Percentiles rank a stretch among this genome's conserved stretches.
Conservation (phyloP, 2,329 filamentous ascomycete genomes). For the Fusarium torreyae region DNA sequence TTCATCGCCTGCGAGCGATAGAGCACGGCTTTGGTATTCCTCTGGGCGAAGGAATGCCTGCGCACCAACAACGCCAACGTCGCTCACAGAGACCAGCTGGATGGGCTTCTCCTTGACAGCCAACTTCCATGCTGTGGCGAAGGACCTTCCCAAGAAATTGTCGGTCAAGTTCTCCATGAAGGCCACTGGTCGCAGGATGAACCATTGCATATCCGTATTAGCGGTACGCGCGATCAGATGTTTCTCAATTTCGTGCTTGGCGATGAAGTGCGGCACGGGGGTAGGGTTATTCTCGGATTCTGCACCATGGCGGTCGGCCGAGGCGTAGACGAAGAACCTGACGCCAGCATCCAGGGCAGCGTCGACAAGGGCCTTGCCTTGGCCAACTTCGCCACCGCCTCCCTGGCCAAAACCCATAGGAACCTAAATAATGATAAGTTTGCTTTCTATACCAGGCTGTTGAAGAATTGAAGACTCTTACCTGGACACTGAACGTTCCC, state of each 20-base stretch:
- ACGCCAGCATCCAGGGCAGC: constrained; percentile 68
- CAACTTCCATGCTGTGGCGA: constrained; percentile 53
- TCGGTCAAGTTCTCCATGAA: constrained; percentile 59
- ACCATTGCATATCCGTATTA: constrained; percentile 53
- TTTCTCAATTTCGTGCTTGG: constrained; percentile 73
- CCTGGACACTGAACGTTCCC: constrained; percentile 35
- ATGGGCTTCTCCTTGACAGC: constrained; percentile 49
- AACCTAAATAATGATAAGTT: neutral
- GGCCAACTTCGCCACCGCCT: constrained; percentile 45
- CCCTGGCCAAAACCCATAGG: constrained; percentile 9
- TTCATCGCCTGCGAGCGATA: constrained; percentile 27
- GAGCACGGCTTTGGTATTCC: constrained; percentile 9
- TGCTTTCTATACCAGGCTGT: neutral
- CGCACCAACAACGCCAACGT: constrained; percentile 16
- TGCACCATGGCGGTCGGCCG: constrained; percentile 72
- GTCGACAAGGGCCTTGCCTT: constrained; percentile 71
- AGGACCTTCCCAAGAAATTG: constrained; percentile 52
- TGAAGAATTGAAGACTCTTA: neutral
- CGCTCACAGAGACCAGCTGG: constrained; percentile 25
- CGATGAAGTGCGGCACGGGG: constrained; percentile 71
- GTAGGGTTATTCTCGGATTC: constrained; percentile 66
- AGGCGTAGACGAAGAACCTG: constrained; percentile 72
- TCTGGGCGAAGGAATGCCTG: constrained; percentile 20
- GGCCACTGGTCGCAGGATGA: constrained; percentile 57
- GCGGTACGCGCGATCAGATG: constrained; percentile 65